Evolutionary conservation across 352 stramenopile genomes (phyloP).

Genomic region (Phytophthora melonis): DNA sequence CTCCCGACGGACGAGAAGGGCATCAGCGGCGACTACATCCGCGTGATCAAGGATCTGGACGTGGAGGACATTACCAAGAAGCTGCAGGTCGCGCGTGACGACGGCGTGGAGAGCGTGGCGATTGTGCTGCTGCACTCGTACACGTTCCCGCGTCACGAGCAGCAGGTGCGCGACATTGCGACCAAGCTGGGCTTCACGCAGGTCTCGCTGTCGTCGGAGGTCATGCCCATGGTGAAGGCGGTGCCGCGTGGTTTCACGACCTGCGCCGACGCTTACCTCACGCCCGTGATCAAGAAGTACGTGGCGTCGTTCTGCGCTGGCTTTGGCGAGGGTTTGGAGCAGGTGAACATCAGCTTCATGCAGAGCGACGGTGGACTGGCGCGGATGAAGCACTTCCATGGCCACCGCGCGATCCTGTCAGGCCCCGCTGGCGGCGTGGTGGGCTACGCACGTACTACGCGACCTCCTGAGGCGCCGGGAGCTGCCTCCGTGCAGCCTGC

Average conservation of each 20-base stretch:
- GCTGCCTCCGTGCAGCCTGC: constrained; percentile 35
- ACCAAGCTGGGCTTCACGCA: constrained; percentile 95
- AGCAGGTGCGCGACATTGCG: constrained; percentile 90
- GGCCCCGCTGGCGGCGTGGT: constrained; percentile 95
- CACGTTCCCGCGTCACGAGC: constrained; percentile 96
- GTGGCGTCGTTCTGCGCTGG: constrained; percentile 96
- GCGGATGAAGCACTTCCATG: constrained; percentile 94
- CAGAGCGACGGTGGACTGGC: constrained; percentile 98
- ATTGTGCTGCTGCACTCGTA: constrained; percentile 97
- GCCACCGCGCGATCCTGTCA: constrained; percentile 94
- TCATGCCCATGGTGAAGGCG: constrained; percentile 99
- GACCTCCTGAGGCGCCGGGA: constrained; percentile 47
- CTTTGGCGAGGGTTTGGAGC: constrained; percentile 93
- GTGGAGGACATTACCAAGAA: constrained; percentile 76
- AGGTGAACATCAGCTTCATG: constrained; percentile 98
- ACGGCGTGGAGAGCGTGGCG: constrained; percentile 94
- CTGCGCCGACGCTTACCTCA: constrained; percentile 98
- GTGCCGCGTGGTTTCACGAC: constrained; percentile 97
- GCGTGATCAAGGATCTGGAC: constrained; percentile 87
- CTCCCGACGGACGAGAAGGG: constrained; percentile 73
- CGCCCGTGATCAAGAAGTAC: constrained; percentile 98
- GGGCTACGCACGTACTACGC: constrained; percentile 97
- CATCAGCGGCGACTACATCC: constrained; percentile 91
- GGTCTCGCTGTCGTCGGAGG: constrained; percentile 89
- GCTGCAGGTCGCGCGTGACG: constrained; percentile 81